Conservation (phyloP, 2,329 filamentous ascomycete genomes). For the Tympanopsis confertula region DNA sequence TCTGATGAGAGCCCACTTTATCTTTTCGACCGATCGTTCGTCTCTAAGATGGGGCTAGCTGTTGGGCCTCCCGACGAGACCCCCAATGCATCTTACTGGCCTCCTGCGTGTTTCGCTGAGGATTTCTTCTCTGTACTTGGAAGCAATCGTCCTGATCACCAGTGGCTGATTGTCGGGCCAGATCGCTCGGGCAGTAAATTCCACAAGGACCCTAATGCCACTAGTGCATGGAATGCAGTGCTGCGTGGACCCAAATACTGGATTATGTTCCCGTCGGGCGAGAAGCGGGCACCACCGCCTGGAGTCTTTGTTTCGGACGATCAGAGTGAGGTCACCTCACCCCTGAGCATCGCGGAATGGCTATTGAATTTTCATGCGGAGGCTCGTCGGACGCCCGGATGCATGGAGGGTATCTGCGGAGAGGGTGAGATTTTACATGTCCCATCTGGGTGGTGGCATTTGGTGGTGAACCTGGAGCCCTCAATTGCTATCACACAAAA, state of each 20-base stretch:
- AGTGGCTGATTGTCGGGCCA: constrained; percentile 63
- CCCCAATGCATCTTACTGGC: constrained; percentile 35
- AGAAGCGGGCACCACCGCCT: constrained; percentile 35
- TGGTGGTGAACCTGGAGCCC: constrained; percentile 56
- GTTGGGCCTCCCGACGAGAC: constrained; percentile 23
- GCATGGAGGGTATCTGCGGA: constrained; percentile 53
- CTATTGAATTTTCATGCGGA: constrained; percentile 56
- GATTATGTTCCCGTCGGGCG: constrained; percentile 62
- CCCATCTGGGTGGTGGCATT: constrained; percentile 62
- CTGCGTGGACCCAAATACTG: constrained; percentile 61
- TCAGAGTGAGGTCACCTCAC: constrained; percentile 59
- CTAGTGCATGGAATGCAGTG: constrained; percentile 62
- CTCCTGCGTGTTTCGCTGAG: constrained; percentile 52
- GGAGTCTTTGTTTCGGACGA: constrained; percentile 60
- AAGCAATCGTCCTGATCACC: constrained; percentile 51
- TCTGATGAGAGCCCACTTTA: constrained; percentile 59
- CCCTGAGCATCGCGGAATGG: constrained; percentile 63
- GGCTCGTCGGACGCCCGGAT: constrained; percentile 51
- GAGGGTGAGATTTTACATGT: constrained; percentile 61
- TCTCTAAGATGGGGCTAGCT: constrained; percentile 50
- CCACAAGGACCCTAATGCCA: constrained; percentile 41
- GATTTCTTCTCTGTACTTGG: constrained; percentile 56
- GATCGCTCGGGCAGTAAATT: constrained; percentile 58
- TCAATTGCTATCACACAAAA: constrained; percentile 63
- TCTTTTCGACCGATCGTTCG: constrained; percentile 58